phyloP scores from a whole-genome alignment of 176 grass and related monocot species.

The Saccharum spontaneum region DNA sequence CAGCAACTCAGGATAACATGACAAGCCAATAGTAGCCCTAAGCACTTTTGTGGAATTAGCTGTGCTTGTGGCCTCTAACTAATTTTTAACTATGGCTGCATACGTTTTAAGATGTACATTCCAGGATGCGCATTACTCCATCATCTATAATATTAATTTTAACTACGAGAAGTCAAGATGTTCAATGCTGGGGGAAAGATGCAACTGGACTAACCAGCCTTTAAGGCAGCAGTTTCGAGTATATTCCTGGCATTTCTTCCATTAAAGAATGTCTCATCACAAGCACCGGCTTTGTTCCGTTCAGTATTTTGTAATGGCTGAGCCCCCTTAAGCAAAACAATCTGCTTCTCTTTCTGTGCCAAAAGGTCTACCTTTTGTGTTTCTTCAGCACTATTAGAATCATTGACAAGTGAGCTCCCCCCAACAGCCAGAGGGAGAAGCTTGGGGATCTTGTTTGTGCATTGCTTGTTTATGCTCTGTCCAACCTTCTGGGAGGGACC shows the following conservation, averaged over 20 bases:
- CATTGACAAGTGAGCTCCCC: constrained; percentile 35
- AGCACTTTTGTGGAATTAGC: background rate
- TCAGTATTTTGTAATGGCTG: constrained; percentile 21
- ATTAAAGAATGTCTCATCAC: constrained; percentile 23
- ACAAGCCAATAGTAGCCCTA: constrained; percentile 3
- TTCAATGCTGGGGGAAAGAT: background rate
- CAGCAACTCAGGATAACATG: background rate
- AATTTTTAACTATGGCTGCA: background rate
- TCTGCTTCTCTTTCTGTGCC: constrained; percentile 26
- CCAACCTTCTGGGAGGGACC: constrained; percentile 29
- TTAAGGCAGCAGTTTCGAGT: constrained; percentile 29
- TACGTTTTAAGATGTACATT: background rate
- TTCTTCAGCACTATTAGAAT: constrained; percentile 32
- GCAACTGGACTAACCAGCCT: constrained; percentile 42
- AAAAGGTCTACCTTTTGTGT: constrained; percentile 7
- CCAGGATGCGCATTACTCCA: background rate
- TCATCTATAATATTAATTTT: background rate
- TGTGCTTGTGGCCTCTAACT: background rate
- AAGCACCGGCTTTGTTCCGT: constrained; percentile 22
- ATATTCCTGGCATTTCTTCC: constrained; percentile 18
- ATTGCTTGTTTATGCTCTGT: constrained; percentile 30
- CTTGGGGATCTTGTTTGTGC: constrained; percentile 43
- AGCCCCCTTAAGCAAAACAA: constrained; percentile 13
- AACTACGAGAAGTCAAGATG: constrained; percentile 1
- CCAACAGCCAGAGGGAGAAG: background rate